Evolutionary conservation across 176 grass and related monocot genomes (phyloP).

Genomic region (Musa schizocarpa): DNA sequence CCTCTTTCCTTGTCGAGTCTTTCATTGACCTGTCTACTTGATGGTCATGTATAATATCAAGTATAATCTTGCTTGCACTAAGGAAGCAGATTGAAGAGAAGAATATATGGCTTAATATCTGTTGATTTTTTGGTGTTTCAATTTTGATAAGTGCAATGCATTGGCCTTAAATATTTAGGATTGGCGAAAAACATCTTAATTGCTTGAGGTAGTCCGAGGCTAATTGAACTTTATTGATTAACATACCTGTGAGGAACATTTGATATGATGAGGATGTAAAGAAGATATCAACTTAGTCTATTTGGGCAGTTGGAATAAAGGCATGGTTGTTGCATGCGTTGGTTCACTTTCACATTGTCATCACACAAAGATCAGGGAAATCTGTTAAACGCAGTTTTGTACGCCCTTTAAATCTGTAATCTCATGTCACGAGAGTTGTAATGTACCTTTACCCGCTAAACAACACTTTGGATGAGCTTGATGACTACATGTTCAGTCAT

Average conservation of each 20-base stretch:
- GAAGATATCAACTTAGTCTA: not conserved
- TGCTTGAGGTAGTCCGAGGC: not conserved
- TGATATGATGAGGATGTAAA: not conserved
- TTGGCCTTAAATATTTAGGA: not conserved
- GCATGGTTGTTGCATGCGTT: not conserved
- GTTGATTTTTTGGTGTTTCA: not conserved
- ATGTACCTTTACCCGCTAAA: too few relatives aligned
- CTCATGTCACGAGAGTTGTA: too few relatives aligned
- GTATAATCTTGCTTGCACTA: not conserved
- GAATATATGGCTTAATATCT: not conserved
- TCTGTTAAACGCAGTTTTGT: not conserved
- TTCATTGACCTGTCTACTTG: not conserved
- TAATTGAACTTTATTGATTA: too few relatives aligned
- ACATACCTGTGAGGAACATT: too few relatives aligned
- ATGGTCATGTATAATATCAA: not conserved
- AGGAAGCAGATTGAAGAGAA: not conserved
- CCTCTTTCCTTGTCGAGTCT: not conserved
- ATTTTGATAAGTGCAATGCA: not conserved
- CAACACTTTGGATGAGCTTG: too few relatives aligned
- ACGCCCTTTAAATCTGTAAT: too few relatives aligned
- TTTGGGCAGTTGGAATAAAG: not conserved
- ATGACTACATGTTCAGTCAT: too few relatives aligned
- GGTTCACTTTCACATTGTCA: not conserved
- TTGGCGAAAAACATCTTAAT: not conserved
- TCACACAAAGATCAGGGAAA: not conserved